phyloP scores from a whole-genome alignment of 805 yeast species.

The Cyberlindnera mycetangii region DNA sequence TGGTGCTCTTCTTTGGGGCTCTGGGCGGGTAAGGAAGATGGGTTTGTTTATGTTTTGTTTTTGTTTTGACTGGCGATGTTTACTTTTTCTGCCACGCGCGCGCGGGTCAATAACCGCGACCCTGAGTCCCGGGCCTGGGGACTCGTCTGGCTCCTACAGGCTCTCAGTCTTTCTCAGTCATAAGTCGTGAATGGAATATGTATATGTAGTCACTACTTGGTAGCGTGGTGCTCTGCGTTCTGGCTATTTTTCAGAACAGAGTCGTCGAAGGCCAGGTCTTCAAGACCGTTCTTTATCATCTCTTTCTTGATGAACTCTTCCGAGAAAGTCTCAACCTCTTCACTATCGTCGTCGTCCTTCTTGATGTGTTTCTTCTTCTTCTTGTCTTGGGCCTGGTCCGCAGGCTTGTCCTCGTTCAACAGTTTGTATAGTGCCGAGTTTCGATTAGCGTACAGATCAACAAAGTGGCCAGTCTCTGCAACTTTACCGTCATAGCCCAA shows the following conservation, averaged over 20 bases:
- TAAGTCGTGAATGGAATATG: slow-evolving; percentile 4
- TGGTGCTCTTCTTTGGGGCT: no score
- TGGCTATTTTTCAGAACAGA: slow-evolving; percentile 2
- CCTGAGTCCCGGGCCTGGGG: no score
- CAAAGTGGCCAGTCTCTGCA: slow-evolving; percentile 69
- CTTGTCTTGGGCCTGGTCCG: slow-evolving; percentile 10
- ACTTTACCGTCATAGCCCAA: slow-evolving; percentile 78
- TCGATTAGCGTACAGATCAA: slow-evolving; percentile 48
- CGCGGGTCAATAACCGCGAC: slow-evolving; percentile 3
- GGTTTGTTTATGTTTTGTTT: slow-evolving; percentile 9
- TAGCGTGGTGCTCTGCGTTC: slow-evolving; percentile 5
- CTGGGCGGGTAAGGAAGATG: background rate
- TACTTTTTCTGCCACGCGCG: slow-evolving; percentile 3
- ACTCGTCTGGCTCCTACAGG: no score
- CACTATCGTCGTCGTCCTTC: slow-evolving; percentile 7
- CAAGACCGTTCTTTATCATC: slow-evolving; percentile 21
- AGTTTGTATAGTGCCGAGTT: slow-evolving; percentile 37
- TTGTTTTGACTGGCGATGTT: slow-evolving; percentile 10
- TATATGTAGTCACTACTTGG: slow-evolving; percentile 1
- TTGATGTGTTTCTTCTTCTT: slow-evolving; percentile 13
- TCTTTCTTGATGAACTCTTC: slow-evolving; percentile 27
- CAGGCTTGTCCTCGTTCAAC: slow-evolving; percentile 33
- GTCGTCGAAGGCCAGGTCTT: slow-evolving; percentile 20
- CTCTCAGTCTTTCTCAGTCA: background rate
- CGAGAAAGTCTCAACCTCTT: slow-evolving; percentile 6